Evolutionary conservation across 1,139 yeast species (phyloP).

Genomic region (Hansenula anomala): DNA sequence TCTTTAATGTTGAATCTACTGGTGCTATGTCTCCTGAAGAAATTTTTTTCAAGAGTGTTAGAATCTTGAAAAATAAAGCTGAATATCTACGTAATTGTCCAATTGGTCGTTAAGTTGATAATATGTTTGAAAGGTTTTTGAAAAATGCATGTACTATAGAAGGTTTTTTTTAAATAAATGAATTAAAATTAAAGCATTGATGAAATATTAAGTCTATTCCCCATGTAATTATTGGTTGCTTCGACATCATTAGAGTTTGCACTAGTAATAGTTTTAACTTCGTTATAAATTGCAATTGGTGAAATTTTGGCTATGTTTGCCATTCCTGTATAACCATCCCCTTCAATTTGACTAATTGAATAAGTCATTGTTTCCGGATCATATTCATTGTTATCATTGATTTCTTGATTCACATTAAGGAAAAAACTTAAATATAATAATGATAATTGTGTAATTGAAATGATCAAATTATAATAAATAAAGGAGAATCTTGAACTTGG

Average conservation of each 20-base stretch:
- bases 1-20: constrained; percentile 88
- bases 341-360: constrained; percentile 19
- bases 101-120: constrained; percentile 41
- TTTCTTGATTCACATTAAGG: constrained; percentile 10
- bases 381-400: constrained; percentile 19
- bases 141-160: constrained; percentile 2
- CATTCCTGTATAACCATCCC: constrained; percentile 40
- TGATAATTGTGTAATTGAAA: constrained; percentile 21
- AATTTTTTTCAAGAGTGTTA: constrained; percentile 84
- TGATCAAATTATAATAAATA: constrained; percentile 27
- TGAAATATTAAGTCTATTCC: neutral
- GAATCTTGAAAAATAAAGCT: constrained; percentile 82
- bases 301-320: constrained; percentile 27
- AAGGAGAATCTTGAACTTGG: constrained; percentile 24
- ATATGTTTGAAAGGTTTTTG: neutral
- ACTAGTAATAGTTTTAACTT: constrained; percentile 11
- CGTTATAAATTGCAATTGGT: constrained; percentile 24
- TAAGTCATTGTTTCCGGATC: constrained; percentile 12
- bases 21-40: constrained; percentile 98
- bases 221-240: constrained; percentile 3
- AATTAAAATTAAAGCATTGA: neutral
- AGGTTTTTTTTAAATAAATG: neutral
- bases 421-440: constrained; percentile 23
- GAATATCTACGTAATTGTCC: constrained; percentile 77
- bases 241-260: constrained; percentile 6